Conservation (phyloP, 2,329 filamentous ascomycete species). For the Scedosporium minutisporum region DNA sequence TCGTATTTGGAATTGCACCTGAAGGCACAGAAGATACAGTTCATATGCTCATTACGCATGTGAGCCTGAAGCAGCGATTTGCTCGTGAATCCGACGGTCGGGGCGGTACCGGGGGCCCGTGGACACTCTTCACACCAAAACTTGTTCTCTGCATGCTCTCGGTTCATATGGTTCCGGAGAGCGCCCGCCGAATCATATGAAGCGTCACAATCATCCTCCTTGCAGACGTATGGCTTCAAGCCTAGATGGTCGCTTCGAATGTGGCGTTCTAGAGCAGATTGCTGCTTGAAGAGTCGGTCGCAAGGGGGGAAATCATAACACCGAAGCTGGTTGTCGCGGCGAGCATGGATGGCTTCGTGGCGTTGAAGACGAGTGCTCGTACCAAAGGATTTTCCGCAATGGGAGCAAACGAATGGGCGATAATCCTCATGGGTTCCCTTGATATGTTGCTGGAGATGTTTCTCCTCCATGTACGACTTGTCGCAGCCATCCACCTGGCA, state of each 20-base stretch:
- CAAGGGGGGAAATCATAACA: slow-evolving; percentile 65
- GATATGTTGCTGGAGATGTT: slow-evolving; percentile 77
- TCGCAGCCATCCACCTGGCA: slow-evolving; percentile 63
- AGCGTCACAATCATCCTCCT: slow-evolving; percentile 48
- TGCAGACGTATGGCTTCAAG: slow-evolving; percentile 62
- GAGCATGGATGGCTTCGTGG: slow-evolving; percentile 68
- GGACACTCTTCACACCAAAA: slow-evolving; percentile 73
- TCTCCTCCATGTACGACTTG: slow-evolving; percentile 78
- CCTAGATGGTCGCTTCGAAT: slow-evolving; percentile 67
- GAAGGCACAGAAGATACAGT: slow-evolving; percentile 66
- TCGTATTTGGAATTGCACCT: slow-evolving; percentile 57
- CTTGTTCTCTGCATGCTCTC: slow-evolving; percentile 58
- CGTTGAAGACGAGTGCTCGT: slow-evolving; percentile 69
- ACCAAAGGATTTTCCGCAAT: slow-evolving; percentile 72
- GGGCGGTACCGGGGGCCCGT: slow-evolving; percentile 26
- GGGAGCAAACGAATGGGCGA: slow-evolving; percentile 58
- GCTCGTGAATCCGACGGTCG: slow-evolving; percentile 57
- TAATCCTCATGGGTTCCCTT: slow-evolving; percentile 70
- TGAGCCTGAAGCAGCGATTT: slow-evolving; percentile 64
- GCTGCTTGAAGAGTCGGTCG: slow-evolving; percentile 73
- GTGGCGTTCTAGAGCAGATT: slow-evolving; percentile 76
- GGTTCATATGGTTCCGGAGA: slow-evolving; percentile 60
- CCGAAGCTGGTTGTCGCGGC: slow-evolving; percentile 61
- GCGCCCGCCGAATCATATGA: slow-evolving; percentile 66
- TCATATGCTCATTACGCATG: slow-evolving; percentile 60